These are phyloP conservation scores for Purshia tridentata DNA, from an alignment of 306 rosid genomes.

Conservation along the genomic window DNA sequence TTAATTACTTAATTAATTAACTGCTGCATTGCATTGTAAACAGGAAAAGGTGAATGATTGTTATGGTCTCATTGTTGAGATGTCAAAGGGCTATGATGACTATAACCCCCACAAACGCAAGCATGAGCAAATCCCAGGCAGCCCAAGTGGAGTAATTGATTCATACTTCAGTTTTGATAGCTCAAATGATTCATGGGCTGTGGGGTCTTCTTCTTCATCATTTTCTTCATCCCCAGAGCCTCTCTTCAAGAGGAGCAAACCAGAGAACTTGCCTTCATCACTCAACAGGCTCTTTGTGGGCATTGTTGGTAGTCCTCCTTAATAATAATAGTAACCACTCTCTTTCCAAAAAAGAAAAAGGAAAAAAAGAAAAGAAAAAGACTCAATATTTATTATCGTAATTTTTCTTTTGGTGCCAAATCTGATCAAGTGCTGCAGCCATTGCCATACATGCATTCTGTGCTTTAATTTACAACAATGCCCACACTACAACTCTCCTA, in stretches of 20 bases:
- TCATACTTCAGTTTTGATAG: conserved; percentile 60
- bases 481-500: conserved; percentile 9
- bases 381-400: conserved; percentile 17
- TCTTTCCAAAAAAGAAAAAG: neutral
- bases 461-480: conserved; percentile 51
- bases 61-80: conserved; percentile 43
- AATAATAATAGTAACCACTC: neutral
- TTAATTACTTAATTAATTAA: neutral
- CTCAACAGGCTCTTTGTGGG: conserved; percentile 54
- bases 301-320: conserved; percentile 56
- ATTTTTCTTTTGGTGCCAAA: conserved; percentile 17
- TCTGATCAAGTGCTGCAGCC: neutral
- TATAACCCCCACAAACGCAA: conserved; percentile 45
- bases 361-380: neutral
- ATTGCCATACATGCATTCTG: conserved; percentile 3
- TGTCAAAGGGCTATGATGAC: conserved; percentile 27
- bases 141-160: conserved; percentile 86
- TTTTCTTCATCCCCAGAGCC: conserved; percentile 47
- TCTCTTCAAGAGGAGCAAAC: conserved; percentile 60
- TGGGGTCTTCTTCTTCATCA: conserved; percentile 33
- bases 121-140: conserved; percentile 49
- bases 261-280: conserved; percentile 49
- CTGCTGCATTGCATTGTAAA: neutral
- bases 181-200: conserved; percentile 80
- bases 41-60: conserved; percentile 90